Evolutionary conservation across 2,329 filamentous ascomycete species (phyloP).

Genomic region (Alternaria sp.): DNA sequence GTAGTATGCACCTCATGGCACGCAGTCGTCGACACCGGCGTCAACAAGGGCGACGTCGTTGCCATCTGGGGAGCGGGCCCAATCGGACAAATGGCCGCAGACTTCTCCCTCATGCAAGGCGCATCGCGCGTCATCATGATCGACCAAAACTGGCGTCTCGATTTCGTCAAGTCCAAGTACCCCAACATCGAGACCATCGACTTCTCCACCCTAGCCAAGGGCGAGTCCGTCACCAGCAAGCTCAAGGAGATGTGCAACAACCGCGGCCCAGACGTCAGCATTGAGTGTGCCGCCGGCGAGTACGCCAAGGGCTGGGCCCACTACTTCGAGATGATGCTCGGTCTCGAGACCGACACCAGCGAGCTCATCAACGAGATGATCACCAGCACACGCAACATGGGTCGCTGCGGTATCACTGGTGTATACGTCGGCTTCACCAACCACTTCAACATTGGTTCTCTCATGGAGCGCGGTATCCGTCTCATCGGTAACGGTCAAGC

Average conservation of each 20-base stretch:
- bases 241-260: conserved; percentile 76
- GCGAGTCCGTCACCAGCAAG: conserved; percentile 70
- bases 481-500: conserved; percentile 73
- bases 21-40: conserved; percentile 79
- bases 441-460: conserved; percentile 80
- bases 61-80: conserved; percentile 89
- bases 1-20: conserved; percentile 82
- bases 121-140: conserved; percentile 79
- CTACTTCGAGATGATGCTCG: conserved; percentile 65
- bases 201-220: conserved; percentile 67
- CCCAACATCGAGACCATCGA: conserved; percentile 72
- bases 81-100: conserved; percentile 79
- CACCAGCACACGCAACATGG: conserved; percentile 72
- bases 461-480: conserved; percentile 87
- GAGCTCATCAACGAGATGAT: conserved; percentile 84
- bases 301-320: conserved; percentile 68
- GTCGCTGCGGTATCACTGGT: conserved; percentile 78
- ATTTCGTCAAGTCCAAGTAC: conserved; percentile 69
- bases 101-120: conserved; percentile 72
- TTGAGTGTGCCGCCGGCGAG: conserved; percentile 72
- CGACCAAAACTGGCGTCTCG: conserved; percentile 74
- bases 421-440: conserved; percentile 73
- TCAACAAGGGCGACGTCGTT: conserved; percentile 77
- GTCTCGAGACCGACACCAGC: conserved; percentile 82
- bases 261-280: conserved; percentile 72